Evolutionary conservation across 352 stramenopile species (phyloP).

Genomic region (Lagenidium giganteum): DNA sequence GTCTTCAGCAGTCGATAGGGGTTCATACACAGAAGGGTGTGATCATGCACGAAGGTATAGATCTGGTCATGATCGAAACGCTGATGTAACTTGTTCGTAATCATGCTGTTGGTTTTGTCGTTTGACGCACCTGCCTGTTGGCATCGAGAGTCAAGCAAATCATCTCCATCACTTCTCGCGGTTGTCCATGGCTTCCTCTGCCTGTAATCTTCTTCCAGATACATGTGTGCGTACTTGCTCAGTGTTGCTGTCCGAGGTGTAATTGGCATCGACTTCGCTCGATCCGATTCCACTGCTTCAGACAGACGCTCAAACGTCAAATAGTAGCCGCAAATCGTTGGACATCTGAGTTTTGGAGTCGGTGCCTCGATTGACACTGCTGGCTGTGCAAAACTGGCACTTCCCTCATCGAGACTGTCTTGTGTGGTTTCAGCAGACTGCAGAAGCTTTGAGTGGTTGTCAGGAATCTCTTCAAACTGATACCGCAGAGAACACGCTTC

Average conservation of each 20-base stretch:
- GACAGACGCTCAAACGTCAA: conserved; percentile 60
- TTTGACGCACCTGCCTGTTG: neutral
- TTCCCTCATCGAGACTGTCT: neutral
- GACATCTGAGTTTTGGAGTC: conserved; percentile 29
- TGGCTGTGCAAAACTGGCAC: conserved; percentile 1
- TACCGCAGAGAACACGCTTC: conserved; percentile 53
- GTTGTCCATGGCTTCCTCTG: conserved; percentile 53
- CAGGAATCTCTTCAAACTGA: conserved; percentile 58
- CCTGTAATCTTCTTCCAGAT: conserved; percentile 55
- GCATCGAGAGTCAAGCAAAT: conserved; percentile 9
- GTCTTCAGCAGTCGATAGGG: conserved; percentile 70
- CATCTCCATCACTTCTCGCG: conserved; percentile 29
- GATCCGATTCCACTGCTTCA: no score
- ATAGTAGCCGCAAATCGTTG: conserved; percentile 71
- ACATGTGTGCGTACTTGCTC: conserved; percentile 75
- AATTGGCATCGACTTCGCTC: neutral
- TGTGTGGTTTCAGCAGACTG: neutral
- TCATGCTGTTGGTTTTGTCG: no score
- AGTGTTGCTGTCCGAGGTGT: conserved; percentile 62
- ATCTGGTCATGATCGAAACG: conserved; percentile 45
- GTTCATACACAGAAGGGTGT: conserved; percentile 65
- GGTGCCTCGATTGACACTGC: no score
- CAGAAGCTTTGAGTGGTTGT: conserved; percentile 44
- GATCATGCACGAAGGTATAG: conserved; percentile 58
- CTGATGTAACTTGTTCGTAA: no score